A percentile compares a stretch with the other conserved stretches of the same genome.
Evolutionary conservation across 2,329 filamentous ascomycete genomes (phyloP).

Genomic region (Amphichorda felina): DNA sequence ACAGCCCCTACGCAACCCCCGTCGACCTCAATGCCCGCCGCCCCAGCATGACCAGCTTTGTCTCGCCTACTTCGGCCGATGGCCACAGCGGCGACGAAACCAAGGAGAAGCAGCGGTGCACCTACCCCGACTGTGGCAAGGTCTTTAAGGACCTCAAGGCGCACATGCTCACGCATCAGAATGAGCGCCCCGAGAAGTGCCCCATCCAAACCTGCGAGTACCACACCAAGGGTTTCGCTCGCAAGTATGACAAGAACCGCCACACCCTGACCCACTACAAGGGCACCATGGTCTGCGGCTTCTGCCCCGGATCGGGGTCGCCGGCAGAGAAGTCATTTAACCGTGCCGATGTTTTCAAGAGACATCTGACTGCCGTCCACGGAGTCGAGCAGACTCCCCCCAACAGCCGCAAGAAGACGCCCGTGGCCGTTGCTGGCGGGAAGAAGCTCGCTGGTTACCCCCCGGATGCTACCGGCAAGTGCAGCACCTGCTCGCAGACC

Average conservation of each 20-base stretch:
- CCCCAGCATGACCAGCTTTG: constrained; percentile 57
- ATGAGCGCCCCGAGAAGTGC: constrained; percentile 86
- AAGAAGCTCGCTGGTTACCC: constrained; percentile 62
- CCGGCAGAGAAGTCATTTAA: constrained; percentile 92
- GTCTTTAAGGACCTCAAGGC: constrained; percentile 87
- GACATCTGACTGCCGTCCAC: constrained; percentile 82
- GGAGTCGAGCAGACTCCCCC: constrained; percentile 87
- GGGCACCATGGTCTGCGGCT: constrained; percentile 92
- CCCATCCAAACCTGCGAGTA: constrained; percentile 89
- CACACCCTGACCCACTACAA: constrained; percentile 95
- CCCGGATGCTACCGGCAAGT: constrained; percentile 79
- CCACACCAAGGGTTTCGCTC: constrained; percentile 80
- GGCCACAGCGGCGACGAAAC: constrained; percentile 49
- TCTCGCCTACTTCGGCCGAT: constrained; percentile 49
- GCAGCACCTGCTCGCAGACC: constrained; percentile 83
- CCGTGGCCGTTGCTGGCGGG: constrained; percentile 23
- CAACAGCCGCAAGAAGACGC: constrained; percentile 70
- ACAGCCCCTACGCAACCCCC: constrained; percentile 40
- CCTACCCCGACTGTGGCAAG: constrained; percentile 72
- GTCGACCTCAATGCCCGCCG: constrained; percentile 38
- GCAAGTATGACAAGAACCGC: constrained; percentile 94
- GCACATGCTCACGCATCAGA: constrained; percentile 89
- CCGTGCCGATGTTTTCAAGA: constrained; percentile 90
- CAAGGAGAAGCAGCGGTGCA: constrained; percentile 63
- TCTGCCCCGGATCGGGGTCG: constrained; percentile 82